Conservation (phyloP, 495 filamentous ascomycete genomes). For the Aspergillus carlsbadensis region DNA sequence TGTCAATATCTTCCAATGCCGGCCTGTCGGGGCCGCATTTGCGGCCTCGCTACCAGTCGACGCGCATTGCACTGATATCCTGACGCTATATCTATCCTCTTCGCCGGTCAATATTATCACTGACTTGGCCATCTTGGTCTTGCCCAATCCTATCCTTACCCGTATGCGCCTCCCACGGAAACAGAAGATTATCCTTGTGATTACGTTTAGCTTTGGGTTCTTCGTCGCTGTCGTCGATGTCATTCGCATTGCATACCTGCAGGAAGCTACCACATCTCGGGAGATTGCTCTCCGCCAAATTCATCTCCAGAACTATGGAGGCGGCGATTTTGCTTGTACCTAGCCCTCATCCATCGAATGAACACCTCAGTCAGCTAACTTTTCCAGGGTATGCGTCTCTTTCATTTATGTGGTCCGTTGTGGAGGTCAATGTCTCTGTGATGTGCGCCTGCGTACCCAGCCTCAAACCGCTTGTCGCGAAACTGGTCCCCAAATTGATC, state of each 20-base stretch:
- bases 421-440: conserved; percentile 88
- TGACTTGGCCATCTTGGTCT: conserved; percentile 76
- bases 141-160: conserved; percentile 87
- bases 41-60: conserved; percentile 38
- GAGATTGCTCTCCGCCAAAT: conserved; percentile 29
- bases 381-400: conserved; percentile 68
- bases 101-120: conserved; percentile 82
- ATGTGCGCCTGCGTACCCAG: conserved; percentile 87
- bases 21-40: conserved; percentile 66
- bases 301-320: conserved; percentile 31
- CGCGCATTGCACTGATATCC: conserved; percentile 66
- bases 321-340: conserved; percentile 56
- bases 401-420: conserved; percentile 88
- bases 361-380: neutral
- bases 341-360: neutral
- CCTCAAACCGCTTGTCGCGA: conserved; percentile 79
- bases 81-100: conserved; percentile 81
- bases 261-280: conserved; percentile 59
- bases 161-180: conserved; percentile 77
- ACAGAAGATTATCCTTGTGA: conserved; percentile 79
- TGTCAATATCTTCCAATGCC: conserved; percentile 86
- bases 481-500: conserved; percentile 71
- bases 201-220: conserved; percentile 79
- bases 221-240: conserved; percentile 90
- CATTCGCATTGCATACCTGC: conserved; percentile 83